Base-by-base conservation (phyloP, 495 filamentous ascomycete species). In the Podospora pseudoanserina region DNA sequence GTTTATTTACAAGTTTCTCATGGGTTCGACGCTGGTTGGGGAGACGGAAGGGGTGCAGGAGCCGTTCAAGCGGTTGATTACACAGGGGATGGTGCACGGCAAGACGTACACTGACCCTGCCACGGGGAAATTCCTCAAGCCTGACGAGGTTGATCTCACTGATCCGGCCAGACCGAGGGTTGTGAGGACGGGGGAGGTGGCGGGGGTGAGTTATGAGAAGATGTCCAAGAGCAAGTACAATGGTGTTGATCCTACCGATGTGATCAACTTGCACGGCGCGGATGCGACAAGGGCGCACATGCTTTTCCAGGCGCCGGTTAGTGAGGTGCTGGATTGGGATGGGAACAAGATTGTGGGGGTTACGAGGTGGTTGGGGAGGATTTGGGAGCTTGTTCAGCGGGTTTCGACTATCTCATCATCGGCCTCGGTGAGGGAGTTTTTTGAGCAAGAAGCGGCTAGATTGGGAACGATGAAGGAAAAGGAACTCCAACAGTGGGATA, bases 161-260 rank as follows among this genome's bases (percentile, higher is more conserved):
- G 80, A 85, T 57, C 79, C 84, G 3, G 73, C 83, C 0, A 81
- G 82, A 7, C 91, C 90, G 2, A 81, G 85, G 61, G 84, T 93
- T 53, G 82, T 82, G 55, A 82, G 83, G 0, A 89, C 88, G 1
- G 85, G 85, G 23, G 75, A 86, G 58, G 72, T 73, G 0, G 87
- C 91, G 3, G 83, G 76, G 13, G 74, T 93, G 32, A 88, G 86
- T 0, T 96, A 86, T 66, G 92, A 97, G 77, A 97, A 97, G 72
- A 97, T 97, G 93, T 94, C 91, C n/a, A 97, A 97, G 77, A 94
- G 91, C 66, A 97, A 97, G 73, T 84, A 95, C 79, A 97, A 97
- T 74, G 93, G 93, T 34, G 91, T 96, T n/a, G 92, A 96, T 73
- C 93, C 93, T 0, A 86, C 84, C 0, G 77, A 72, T 0, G 91